Percentiles rank a stretch among this genome's conserved stretches.
These are phyloP conservation scores for Setomelanomma holmii DNA, from an alignment of 2,329 filamentous ascomycete species.

Conservation along the genomic window DNA sequence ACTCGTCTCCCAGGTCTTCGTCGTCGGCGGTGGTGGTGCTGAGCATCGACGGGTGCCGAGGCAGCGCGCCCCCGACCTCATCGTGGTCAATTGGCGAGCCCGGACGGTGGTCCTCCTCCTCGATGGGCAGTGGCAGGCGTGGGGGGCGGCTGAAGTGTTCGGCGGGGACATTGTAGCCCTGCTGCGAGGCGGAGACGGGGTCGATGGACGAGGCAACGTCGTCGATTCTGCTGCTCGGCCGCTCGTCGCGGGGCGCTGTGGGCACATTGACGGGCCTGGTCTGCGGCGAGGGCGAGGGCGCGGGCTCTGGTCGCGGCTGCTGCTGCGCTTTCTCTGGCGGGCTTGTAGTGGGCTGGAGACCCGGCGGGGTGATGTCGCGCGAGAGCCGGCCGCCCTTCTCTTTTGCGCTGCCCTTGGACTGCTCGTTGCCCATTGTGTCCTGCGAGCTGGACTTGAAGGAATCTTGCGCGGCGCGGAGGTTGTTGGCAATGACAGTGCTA, in stretches of 20 bases:
- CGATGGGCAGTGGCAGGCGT: conserved; percentile 88
- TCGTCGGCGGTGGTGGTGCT: conserved; percentile 73
- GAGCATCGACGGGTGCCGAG: conserved; percentile 62
- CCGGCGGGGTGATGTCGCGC: conserved; percentile 21
- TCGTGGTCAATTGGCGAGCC: conserved; percentile 71
- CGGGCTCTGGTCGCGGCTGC: not conserved
- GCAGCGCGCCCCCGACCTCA: conserved; percentile 60
- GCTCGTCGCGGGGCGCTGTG: conserved; percentile 26
- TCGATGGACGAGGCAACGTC: conserved; percentile 32
- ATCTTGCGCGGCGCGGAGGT: conserved; percentile 43
- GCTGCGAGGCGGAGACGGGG: conserved; percentile 33
- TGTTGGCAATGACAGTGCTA: conserved; percentile 32
- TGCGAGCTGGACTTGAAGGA: conserved; percentile 23
- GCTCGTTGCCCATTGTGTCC: conserved; percentile 50
- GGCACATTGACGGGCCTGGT: conserved; percentile 52
- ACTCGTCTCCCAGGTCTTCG: conserved; percentile 67
- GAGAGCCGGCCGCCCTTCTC: conserved; percentile 13
- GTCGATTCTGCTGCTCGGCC: conserved; percentile 12
- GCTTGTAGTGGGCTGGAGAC: conserved; percentile 5
- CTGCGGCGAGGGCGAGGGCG: conserved; percentile 29
- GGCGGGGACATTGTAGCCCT: conserved; percentile 49
- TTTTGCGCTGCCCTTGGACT: conserved; percentile 36
- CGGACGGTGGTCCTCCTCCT: conserved; percentile 87
- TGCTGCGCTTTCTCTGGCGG: conserved; percentile 9
- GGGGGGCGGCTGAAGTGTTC: conserved; percentile 73